These are phyloP conservation scores for Solanum tarapatanum DNA, from an alignment of 257 asterid genomes.

Conservation along the genomic window DNA sequence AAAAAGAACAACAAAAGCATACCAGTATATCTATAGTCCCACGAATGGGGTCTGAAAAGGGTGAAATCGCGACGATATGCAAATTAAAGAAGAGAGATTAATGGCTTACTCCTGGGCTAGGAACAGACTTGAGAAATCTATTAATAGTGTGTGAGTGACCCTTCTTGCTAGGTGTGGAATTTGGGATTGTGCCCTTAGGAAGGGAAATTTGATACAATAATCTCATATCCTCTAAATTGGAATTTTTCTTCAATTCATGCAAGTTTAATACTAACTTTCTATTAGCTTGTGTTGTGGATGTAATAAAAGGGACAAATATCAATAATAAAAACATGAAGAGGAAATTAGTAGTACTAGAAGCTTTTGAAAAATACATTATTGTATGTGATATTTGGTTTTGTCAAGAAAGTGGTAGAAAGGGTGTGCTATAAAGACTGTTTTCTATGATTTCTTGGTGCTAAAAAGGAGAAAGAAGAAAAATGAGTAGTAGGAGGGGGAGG, in stretches of 20 bases:
- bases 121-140: not conserved
- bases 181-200: not conserved
- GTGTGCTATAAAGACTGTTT: not conserved
- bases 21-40: not conserved
- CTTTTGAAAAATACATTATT: not conserved
- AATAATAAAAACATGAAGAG: not conserved
- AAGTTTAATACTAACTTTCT: not conserved
- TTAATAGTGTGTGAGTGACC: not conserved
- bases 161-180: not conserved
- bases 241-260: not conserved
- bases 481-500: too few relatives aligned
- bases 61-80: not conserved
- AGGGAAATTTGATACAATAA: not conserved
- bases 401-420: not conserved
- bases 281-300: not conserved
- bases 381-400: not conserved
- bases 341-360: not conserved
- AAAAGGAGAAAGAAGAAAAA: not conserved
- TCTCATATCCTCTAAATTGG: not conserved
- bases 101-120: not conserved
- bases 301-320: not conserved
- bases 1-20: not conserved
- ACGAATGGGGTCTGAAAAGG: not conserved
- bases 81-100: not conserved
- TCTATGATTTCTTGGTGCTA: not conserved